These are phyloP conservation scores for Monosporozyma aquatica DNA, from an alignment of 805 yeast genomes.

Conservation along the genomic window DNA sequence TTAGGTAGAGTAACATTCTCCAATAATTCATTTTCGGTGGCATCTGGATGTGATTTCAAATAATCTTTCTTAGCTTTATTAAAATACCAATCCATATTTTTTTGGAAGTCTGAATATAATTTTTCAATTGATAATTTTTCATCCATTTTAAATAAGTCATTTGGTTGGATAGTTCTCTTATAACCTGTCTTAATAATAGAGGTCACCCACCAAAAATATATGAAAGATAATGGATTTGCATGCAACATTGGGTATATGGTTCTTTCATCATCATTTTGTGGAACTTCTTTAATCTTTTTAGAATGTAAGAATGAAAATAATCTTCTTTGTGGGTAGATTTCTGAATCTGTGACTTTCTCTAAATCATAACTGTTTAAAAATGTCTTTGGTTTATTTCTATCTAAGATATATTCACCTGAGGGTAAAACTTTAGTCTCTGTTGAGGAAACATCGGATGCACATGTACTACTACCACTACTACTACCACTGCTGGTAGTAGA, in stretches of 20 bases:
- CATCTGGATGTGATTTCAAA: constrained; percentile 26
- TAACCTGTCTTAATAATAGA: constrained; percentile 62
- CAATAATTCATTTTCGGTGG: constrained; percentile 34
- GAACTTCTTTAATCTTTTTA: constrained; percentile 43
- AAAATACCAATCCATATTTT: constrained; percentile 28
- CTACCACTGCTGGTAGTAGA: background rate
- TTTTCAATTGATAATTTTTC: constrained; percentile 36
- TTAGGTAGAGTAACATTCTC: constrained; percentile 22
- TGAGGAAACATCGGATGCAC: constrained; percentile 1
- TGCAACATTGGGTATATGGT: constrained; percentile 39
- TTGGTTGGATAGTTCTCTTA: constrained; percentile 57
- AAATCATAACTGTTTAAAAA: constrained; percentile 28
- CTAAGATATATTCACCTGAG: constrained; percentile 22
- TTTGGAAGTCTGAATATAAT: constrained; percentile 33
- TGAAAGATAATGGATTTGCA: constrained; percentile 34
- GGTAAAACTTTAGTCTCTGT: constrained; percentile 5
- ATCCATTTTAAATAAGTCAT: constrained; percentile 47
- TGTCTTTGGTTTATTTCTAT: constrained; percentile 25
- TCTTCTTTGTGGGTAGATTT: constrained; percentile 37
- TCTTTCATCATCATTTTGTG: constrained; percentile 41
- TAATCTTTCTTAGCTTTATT: constrained; percentile 29
- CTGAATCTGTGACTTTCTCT: constrained; percentile 30
- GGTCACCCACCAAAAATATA: constrained; percentile 58
- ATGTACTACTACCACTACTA: background rate
- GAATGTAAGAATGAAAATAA: constrained; percentile 42